Evolutionary conservation across 2,329 filamentous ascomycete genomes (phyloP), one percentile per base, ranked within the genome.

Genomic region (Chaetomiaceae sp.): DNA sequence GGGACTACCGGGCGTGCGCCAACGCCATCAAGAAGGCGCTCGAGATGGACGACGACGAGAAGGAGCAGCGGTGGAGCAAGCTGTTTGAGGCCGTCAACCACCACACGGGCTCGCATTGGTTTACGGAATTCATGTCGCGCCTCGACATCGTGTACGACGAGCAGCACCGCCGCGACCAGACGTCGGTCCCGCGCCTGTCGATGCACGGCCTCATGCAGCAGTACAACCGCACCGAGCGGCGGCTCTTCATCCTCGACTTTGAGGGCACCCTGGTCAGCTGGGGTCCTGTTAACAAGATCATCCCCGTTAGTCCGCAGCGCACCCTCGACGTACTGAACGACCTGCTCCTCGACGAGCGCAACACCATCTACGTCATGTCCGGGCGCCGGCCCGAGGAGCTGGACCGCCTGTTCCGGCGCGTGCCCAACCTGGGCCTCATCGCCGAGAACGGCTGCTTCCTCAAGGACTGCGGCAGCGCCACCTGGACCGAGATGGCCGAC

Each of bases 361-460:
- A 97, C 65, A 84, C 84, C 1, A 87, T 97, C 23, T 97, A 96
- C 64, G 85, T 97, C 60, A 97, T 96, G 90, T 96, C 90, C 51
- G 87, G 89, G 8, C 85, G 90, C 31, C 88, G 85, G 61, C 89
- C 91, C 0, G 89, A 95, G 63, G 91, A 96, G 64, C 83, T 96
- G 31, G 90, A 96, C 61, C 83, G 86, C 4, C 77, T 95, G 1
- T 96, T 97, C 77, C 85, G 85, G 48, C 82, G 87, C 22, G 87
- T 96, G 1, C 87, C 89, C 5, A 87, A 87, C 56, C 75, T 96
- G 3, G 94, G 94, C 3, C 77, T 97, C 4, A 95, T 97, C 59
- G 92, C 92, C 0, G 92, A 97, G 72, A 96, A 96, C 60, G 92
- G 92, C 2, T 95, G 89, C 68, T 97, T 95, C 71, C 75, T 96